Percentiles rank a stretch among this genome's conserved stretches.
Evolutionary conservation across 73 alveolate species (phyloP).

Genomic region (Paramecium biaurelia): DNA sequence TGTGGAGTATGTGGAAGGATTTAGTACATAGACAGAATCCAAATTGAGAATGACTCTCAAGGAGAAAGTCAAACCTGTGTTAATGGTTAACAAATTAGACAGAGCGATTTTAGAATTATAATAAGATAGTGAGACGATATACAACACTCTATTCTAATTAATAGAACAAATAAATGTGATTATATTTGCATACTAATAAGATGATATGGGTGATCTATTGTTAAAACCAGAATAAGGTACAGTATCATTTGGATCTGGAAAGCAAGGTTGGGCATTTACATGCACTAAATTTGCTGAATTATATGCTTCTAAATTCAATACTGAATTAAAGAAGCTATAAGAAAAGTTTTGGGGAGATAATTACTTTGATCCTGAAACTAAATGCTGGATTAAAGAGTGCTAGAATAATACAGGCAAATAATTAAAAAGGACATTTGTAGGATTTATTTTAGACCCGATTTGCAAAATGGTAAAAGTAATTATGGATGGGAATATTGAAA

Average conservation of each 20-base stretch:
- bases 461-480: conserved; percentile 66
- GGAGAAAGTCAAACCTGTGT: conserved; percentile 91
- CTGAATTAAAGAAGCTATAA: conserved; percentile 61
- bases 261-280: conserved; percentile 94
- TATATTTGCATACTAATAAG: conserved; percentile 69
- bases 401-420: conserved; percentile 67
- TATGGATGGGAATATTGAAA: conserved; percentile 71
- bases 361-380: conserved; percentile 71
- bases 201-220: conserved; percentile 48
- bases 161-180: conserved; percentile 80
- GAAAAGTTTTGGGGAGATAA: conserved; percentile 93
- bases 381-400: conserved; percentile 53
- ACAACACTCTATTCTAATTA: conserved; percentile 69
- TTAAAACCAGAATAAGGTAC: conserved; percentile 83
- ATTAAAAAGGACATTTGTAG: conserved; percentile 82
- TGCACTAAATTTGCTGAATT: conserved; percentile 78
- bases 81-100: conserved; percentile 92
- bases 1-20: conserved; percentile 93
- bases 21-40: conserved; percentile 93
- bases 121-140: conserved; percentile 87
- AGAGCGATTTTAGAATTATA: conserved; percentile 80
- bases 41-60: conserved; percentile 88
- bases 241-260: conserved; percentile 94
- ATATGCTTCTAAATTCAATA: conserved; percentile 75
- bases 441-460: conserved; percentile 87